Base-by-base conservation (phyloP, 2,329 filamentous ascomycete species). In the Beauveria caledonica region DNA sequence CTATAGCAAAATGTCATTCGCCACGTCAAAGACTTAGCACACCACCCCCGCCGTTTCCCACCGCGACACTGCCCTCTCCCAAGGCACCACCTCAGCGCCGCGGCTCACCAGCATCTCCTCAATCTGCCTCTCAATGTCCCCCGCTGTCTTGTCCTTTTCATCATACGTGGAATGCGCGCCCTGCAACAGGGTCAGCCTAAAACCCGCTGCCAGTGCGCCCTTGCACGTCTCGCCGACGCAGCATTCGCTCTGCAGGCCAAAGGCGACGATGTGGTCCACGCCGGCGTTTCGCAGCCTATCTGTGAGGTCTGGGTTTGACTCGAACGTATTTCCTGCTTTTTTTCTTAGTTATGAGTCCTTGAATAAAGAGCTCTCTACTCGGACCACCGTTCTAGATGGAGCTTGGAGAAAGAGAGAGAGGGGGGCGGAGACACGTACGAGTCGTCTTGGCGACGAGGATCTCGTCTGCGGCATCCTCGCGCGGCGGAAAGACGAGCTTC, bases 101-200 rank as follows among this genome's bases (percentile, higher is more conserved):
- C 51, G 63, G 11, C 27, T 57, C 33, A 21, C 27, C 29, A 72
- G 50, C 25, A 64, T 60, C 9, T 63, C 63, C 48, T 72, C 70
- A 17, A 72, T 67, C n/a, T 71, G 64, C 5, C 61, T 58, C 44
- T 72, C 70, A 10, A 72, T 68, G 7, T 71, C 64, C 1, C 53
- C 58, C 0, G 69, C 70, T 15, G 66, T 62, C 60, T 64, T 66
- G 4, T 57, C 62, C 5, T 53, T 60, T 8, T 3, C 39, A 56
- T 69, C 60, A 46, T 72, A 72, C 0, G 70, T 72, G 15, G 70
- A 72, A 39, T 72, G 70, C 7, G 70, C 70, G 5, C 69, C 70
- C 3, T 64, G 62, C 23, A 72, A 60, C 11, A 72, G 11, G 0
- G 67, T 67, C 10, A 72, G 68, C n/a, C 54, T 56, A 50, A 72